phyloP scores from a whole-genome alignment of 805 yeast genomes.

The Saturnispora zaruensis region DNA sequence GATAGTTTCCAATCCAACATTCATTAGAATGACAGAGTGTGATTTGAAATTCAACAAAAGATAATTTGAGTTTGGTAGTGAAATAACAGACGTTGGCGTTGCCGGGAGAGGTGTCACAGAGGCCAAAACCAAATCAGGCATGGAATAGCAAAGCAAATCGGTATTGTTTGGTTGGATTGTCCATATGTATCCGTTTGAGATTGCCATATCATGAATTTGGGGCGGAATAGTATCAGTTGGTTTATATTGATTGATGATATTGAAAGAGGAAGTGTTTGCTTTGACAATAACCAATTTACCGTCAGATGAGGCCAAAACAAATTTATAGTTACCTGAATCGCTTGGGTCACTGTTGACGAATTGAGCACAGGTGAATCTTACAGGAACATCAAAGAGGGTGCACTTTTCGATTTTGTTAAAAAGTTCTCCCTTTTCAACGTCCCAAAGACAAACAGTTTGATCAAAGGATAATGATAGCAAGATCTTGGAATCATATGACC shows the following conservation, averaged over 20 bases:
- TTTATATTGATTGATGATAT: slow-evolving; percentile 4
- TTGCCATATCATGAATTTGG: slow-evolving; percentile 14
- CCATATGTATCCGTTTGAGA: slow-evolving; percentile 11
- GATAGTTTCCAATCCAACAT: slow-evolving; percentile 5
- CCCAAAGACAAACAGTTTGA: slow-evolving; percentile 47
- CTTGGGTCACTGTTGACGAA: slow-evolving; percentile 8
- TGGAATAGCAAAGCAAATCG: slow-evolving; percentile 10
- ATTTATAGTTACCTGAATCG: slow-evolving; percentile 5
- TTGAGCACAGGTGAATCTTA: slow-evolving; percentile 12
- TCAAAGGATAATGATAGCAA: slow-evolving; percentile 69
- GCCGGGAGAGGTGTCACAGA: slow-evolving; percentile 10
- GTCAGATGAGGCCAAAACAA: slow-evolving; percentile 14
- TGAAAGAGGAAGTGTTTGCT: not conserved
- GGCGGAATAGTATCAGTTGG: slow-evolving; percentile 11
- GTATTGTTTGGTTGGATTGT: slow-evolving; percentile 11
- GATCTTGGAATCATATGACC: slow-evolving; percentile 66
- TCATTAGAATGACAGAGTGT: slow-evolving; percentile 10
- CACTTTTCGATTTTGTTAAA: slow-evolving; percentile 5
- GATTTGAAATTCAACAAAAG: slow-evolving; percentile 12
- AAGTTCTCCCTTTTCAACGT: slow-evolving; percentile 8
- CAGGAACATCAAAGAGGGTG: slow-evolving; percentile 6
- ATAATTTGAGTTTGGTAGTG: slow-evolving; percentile 5
- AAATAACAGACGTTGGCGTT: slow-evolving; percentile 8
- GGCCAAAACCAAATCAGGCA: slow-evolving; percentile 9
- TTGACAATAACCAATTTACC: slow-evolving; percentile 11